Percentiles rank a stretch among this genome's conserved stretches.
These are phyloP conservation scores for Cyamopsis tetragonoloba DNA, from an alignment of 306 rosid genomes.

Conservation along the genomic window DNA sequence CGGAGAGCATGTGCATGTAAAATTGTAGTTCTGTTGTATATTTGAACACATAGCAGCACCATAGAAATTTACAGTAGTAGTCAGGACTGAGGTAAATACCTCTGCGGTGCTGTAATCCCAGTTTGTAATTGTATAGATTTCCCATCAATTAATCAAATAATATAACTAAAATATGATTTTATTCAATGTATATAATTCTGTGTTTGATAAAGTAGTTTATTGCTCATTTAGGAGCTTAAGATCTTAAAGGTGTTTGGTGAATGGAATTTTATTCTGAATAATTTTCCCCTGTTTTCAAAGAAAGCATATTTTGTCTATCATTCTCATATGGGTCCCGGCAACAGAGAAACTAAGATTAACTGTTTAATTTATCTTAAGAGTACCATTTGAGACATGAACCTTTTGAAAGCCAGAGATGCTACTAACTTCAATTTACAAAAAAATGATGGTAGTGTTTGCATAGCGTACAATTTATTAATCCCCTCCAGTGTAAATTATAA, in stretches of 20 bases:
- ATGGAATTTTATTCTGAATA: too few relatives aligned
- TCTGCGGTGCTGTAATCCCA: not conserved
- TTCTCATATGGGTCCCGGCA: constrained; percentile 29
- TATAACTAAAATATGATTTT: not conserved
- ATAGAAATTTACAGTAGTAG: constrained; percentile 16
- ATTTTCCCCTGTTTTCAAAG: constrained; percentile 12
- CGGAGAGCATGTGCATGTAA: constrained; percentile 16
- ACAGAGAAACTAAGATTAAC: constrained; percentile 26
- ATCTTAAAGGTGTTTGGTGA: too few relatives aligned
- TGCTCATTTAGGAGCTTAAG: too few relatives aligned
- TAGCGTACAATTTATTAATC: too few relatives aligned
- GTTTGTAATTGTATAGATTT: constrained; percentile 25
- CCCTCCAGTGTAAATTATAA: too few relatives aligned
- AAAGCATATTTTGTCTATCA: constrained; percentile 16
- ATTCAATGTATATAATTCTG: too few relatives aligned
- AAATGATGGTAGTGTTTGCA: too few relatives aligned
- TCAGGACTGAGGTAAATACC: constrained; percentile 21
- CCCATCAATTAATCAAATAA: not conserved
- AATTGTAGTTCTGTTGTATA: constrained; percentile 17
- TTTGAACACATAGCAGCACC: constrained; percentile 20
- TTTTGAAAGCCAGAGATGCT: not conserved
- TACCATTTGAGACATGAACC: not conserved
- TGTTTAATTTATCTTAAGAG: not conserved
- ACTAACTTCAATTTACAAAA: too few relatives aligned
- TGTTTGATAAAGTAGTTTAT: too few relatives aligned